A percentile compares a stretch with the other conserved stretches of the same genome.
phyloP scores from a whole-genome alignment of 2,329 filamentous ascomycete species.

The Raffaelea ambrosiae region DNA sequence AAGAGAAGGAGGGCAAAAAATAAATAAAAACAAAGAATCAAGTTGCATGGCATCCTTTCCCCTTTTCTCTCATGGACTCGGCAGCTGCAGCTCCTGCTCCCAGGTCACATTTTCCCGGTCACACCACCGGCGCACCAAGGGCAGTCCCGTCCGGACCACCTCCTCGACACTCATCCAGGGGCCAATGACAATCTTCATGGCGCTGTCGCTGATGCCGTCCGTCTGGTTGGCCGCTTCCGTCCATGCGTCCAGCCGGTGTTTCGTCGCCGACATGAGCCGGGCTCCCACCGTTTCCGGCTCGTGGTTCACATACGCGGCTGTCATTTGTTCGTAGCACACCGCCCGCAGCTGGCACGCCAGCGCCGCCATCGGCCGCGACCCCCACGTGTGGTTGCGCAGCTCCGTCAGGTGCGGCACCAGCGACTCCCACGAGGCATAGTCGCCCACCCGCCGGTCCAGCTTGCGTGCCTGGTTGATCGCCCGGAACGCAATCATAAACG shows the following conservation, averaged over 20 bases:
- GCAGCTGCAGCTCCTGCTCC: constrained; percentile 17
- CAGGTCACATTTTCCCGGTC: constrained; percentile 36
- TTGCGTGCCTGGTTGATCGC: constrained; percentile 35
- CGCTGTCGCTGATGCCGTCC: constrained; percentile 21
- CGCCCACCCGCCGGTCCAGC: constrained; percentile 33
- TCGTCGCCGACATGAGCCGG: constrained; percentile 15
- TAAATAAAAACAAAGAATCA: not conserved
- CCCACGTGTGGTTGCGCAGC: constrained; percentile 28
- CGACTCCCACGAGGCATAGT: constrained; percentile 32
- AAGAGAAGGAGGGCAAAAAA: not conserved
- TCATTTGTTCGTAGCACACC: constrained; percentile 34
- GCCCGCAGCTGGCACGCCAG: constrained; percentile 35
- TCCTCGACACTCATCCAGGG: constrained; percentile 39
- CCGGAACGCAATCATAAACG: constrained; percentile 47
- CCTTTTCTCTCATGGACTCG: not conserved
- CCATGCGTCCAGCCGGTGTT: constrained; percentile 19
- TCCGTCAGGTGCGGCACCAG: constrained; percentile 36
- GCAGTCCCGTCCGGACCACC: constrained; percentile 27
- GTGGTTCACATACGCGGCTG: constrained; percentile 17
- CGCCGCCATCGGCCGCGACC: constrained; percentile 25
- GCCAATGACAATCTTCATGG: constrained; percentile 21
- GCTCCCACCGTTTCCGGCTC: constrained; percentile 23
- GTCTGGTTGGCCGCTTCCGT: constrained; percentile 18
- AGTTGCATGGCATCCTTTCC: too few relatives aligned
- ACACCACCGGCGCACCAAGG: constrained; percentile 34